Base-by-base conservation (phyloP, 2,329 filamentous ascomycete species). In the Ophiostoma perfectum region DNA sequence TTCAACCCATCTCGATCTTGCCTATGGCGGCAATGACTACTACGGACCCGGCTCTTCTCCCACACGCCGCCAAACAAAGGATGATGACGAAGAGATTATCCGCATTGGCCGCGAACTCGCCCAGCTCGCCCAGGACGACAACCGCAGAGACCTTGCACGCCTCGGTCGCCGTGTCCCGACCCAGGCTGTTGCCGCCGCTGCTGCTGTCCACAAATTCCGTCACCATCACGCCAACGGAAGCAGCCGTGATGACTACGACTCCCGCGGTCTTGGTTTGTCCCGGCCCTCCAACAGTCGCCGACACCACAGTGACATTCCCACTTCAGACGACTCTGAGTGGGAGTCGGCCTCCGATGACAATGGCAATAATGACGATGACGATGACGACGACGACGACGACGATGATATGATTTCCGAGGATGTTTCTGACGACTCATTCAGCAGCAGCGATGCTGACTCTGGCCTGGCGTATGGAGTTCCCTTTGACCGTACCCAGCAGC, bases 51-150 rank as follows among this genome's bases (percentile, higher is more conserved):
- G n/a, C n/a, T 69, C 68, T 9, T 42, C 66, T 44, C 66, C 47
- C 12, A 66, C 68, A 55, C 67, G 60, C 64, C 69, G 74, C 65
- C 75, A 78, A 45, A 78, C 77, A 60, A 47, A 64, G 49, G 41
- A 47, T 67, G 80, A 81, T 73, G 84, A 86, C 70, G 83, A 86
- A 70, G 85, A 87, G 76, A 87, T 87, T 44, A 74, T 84, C 67
- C 80, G 81, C 68, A 78, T 87, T 60, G 85, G 85, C 14, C 81
- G 82, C 67, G 79, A 85, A 74, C 80, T 87, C 64, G 81, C 82
- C 52, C 79, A 84, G 72, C 76, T 86, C 60, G 84, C 84, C 16
- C 80, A 78, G 69, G 78, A 80, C 66, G 80, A 85, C 66, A 84
- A 85, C 72, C 76, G 79, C 14, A n/a, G 27, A n/a, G 49, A 55